Evolutionary conservation across 108 stramenopile genomes (phyloP).

Genomic region (Schizochytrium sp.): DNA sequence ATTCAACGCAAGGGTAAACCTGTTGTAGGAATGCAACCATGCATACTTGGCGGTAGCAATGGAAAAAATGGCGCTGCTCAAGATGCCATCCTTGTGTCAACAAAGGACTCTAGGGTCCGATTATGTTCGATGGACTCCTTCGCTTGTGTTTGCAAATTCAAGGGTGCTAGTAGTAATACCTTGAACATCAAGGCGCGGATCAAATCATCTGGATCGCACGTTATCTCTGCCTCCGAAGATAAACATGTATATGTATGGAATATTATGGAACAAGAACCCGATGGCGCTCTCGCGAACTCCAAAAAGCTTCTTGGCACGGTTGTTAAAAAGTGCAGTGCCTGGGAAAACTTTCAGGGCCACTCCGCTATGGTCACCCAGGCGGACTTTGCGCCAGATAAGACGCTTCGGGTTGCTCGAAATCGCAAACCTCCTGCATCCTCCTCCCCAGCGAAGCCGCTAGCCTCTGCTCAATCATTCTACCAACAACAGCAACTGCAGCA

Average conservation of each 20-base stretch:
- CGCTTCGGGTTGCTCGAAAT: slow-evolving; percentile 6
- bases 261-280: neutral
- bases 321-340: slow-evolving; percentile 29
- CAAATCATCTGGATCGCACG: neutral
- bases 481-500: too few species aligned
- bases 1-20: slow-evolving; percentile 38
- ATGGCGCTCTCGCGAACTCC: neutral
- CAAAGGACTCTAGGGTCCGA: slow-evolving; percentile 25
- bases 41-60: neutral
- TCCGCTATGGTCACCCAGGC: slow-evolving; percentile 6
- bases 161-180: neutral
- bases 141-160: slow-evolving; percentile 31
- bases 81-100: slow-evolving; percentile 13
- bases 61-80: neutral
- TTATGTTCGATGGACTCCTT: slow-evolving; percentile 37
- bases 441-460: too few species aligned
- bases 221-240: slow-evolving; percentile 49
- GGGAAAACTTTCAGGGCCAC: slow-evolving; percentile 34
- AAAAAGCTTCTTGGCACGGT: slow-evolving; percentile 16
- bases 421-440: neutral
- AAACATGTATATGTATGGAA: slow-evolving; percentile 34
- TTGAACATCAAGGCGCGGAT: slow-evolving; percentile 34
- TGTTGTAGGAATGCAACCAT: slow-evolving; percentile 23
- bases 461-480: too few species aligned
- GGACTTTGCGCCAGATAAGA: neutral